Conservation (phyloP, 768 basidiomycete species). For the Russula foetens region DNA sequence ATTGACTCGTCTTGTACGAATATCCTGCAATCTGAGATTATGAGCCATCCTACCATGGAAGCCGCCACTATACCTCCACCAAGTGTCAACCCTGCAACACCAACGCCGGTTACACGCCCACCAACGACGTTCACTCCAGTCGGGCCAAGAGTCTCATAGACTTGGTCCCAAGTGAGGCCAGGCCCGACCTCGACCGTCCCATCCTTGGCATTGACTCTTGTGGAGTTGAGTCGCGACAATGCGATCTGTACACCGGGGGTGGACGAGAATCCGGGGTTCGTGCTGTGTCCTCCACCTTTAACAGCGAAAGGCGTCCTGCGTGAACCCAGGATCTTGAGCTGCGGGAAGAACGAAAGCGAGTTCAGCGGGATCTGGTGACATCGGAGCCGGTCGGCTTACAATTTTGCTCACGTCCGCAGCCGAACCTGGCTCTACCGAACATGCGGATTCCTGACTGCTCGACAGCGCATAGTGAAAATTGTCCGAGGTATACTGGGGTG, state of each 20-base stretch:
- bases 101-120: too few relatives aligned
- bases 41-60: neutral
- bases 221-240: too few relatives aligned
- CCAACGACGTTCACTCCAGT: too few relatives aligned
- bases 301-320: too few relatives aligned
- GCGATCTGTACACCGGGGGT: too few relatives aligned
- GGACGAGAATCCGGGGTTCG: too few relatives aligned
- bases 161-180: too few relatives aligned
- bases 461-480: neutral
- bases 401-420: slow-evolving; percentile 15
- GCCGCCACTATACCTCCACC: slow-evolving; percentile 20
- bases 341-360: neutral
- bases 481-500: slow-evolving; percentile 7
- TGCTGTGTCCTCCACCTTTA: too few relatives aligned
- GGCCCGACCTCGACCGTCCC: neutral
- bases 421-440: slow-evolving; percentile 18
- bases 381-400: slow-evolving; percentile 19
- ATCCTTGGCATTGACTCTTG: too few relatives aligned
- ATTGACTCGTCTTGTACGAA: slow-evolving; percentile 26
- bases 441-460: neutral
- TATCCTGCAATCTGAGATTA: slow-evolving; percentile 24
- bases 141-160: too few relatives aligned
- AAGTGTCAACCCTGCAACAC: too few relatives aligned
- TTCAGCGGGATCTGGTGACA: neutral
- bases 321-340: neutral